Evolutionary conservation across 2,329 filamentous ascomycete genomes (phyloP), one percentile per base, ranked within the genome.

Genomic region (Aurifilum marmelostoma): DNA sequence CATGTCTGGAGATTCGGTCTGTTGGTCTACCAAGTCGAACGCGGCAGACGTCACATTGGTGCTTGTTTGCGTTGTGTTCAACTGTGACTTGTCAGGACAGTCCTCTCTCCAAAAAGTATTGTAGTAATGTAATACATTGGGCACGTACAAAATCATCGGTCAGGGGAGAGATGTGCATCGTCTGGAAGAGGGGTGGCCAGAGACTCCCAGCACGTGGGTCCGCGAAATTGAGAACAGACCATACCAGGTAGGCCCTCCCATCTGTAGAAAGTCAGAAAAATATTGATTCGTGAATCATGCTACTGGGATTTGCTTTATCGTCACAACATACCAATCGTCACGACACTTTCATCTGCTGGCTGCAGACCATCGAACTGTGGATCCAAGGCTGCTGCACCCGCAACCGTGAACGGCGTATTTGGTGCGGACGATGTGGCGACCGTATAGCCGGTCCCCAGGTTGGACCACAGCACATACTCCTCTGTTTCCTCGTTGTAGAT

Each of bases 11-110:
- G 67, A 63, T 27, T 69, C 67, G 34, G 63, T 37, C 24, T 69
- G 43, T n/a, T 69, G 67, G n/a, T 69, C 67, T 11, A 69, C 34
- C n/a, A 69, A 64, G 21, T 69, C 67, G 16, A 69, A 69, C 16
- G 8, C 58, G 0, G 59, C 56, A 37, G 67, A 69, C 8, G 67
- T 63, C 11, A 69, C 67, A 8, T 69, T 69, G 18, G 63, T 69
- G 37, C 63, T 69, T 6, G 63, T 69, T 56, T 69, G 63, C 3
- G 67, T 69, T 24, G 67, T 69, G 43, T 66, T 69, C 58, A 69
- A 37, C 62, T 64, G 32, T 32, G 24, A 9, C 1, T 24, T 16
- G 29, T 64, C 21, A 64, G 62, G 27, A 14, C 6, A 12, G n/a
- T 2, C 12, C 6, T 14, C 50, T 27, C 50, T 24, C n/a, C n/a